These are phyloP conservation scores for Tetrapisispora namnaoensis DNA, from an alignment of 805 yeast species.

Conservation along the genomic window DNA sequence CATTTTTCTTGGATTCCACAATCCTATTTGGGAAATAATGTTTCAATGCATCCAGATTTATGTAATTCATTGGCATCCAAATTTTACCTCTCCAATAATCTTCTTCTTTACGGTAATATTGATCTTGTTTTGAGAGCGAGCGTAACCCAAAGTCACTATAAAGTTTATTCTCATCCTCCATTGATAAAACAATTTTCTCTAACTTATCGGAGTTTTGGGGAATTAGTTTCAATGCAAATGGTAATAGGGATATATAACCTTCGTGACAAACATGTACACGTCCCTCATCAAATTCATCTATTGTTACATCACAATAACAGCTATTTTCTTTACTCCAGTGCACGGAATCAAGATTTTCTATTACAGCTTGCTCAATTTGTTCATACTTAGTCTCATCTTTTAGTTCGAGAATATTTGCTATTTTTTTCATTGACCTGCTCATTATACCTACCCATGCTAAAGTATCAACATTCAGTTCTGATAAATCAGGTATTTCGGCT, in stretches of 20 bases:
- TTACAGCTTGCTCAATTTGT: constrained; percentile 44
- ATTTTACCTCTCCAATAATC: constrained; percentile 94
- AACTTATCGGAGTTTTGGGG: constrained; percentile 40
- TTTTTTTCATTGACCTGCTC: constrained; percentile 69
- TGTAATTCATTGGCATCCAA: constrained; percentile 87
- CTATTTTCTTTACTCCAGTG: constrained; percentile 70
- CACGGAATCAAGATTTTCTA: constrained; percentile 53
- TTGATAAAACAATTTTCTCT: constrained; percentile 41
- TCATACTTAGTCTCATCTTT: constrained; percentile 51
- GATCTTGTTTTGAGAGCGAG: constrained; percentile 62
- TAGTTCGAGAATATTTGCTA: constrained; percentile 55
- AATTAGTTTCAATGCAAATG: constrained; percentile 66
- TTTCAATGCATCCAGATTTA: constrained; percentile 59
- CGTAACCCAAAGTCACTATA: constrained; percentile 77
- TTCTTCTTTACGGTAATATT: constrained; percentile 64
- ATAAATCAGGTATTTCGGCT: constrained; percentile 66
- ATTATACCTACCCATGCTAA: constrained; percentile 90
- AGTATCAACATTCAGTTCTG: constrained; percentile 85
- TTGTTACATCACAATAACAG: constrained; percentile 74
- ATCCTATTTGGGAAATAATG: constrained; percentile 37
- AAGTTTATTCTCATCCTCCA: constrained; percentile 61
- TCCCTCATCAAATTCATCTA: constrained; percentile 57
- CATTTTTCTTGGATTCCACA: constrained; percentile 11
- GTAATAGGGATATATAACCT: constrained; percentile 82
- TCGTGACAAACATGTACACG: constrained; percentile 62